phyloP scores from a whole-genome alignment of 1,284 basidiomycete species.

The Wallemia mellicola region DNA sequence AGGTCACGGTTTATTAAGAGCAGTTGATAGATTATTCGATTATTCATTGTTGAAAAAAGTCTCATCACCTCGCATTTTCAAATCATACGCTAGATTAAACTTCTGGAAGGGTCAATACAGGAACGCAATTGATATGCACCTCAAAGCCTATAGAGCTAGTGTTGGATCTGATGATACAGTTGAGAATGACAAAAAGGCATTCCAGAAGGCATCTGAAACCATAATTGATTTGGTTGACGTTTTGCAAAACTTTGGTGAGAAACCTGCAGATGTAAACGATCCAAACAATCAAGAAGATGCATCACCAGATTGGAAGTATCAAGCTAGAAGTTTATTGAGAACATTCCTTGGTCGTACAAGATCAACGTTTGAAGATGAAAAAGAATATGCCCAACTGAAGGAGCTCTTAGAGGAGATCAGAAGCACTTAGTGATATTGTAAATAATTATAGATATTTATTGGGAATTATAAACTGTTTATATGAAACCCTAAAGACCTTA shows the following conservation, averaged over 20 bases:
- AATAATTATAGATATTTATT: not conserved
- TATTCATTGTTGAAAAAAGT: slow-evolving; percentile 44
- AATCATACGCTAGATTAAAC: slow-evolving; percentile 45
- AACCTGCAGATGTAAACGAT: slow-evolving; percentile 19
- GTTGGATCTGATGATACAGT: slow-evolving; percentile 31
- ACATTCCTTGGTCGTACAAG: slow-evolving; percentile 46
- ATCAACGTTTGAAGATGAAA: slow-evolving; percentile 46
- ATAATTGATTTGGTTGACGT: slow-evolving; percentile 56
- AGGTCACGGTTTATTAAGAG: slow-evolving; percentile 29
- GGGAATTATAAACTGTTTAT: too few species aligned
- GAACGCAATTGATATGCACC: slow-evolving; percentile 43
- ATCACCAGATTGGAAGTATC: slow-evolving; percentile 38
- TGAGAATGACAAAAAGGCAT: slow-evolving; percentile 32
- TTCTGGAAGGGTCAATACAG: slow-evolving; percentile 32
- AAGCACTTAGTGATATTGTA: slow-evolving; percentile 4
- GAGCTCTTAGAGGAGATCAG: slow-evolving; percentile 21
- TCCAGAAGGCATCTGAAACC: slow-evolving; percentile 40
- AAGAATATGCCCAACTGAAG: slow-evolving; percentile 42
- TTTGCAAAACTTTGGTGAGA: slow-evolving; percentile 48
- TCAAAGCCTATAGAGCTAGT: slow-evolving; percentile 50
- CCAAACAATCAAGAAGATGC: slow-evolving; percentile 6
- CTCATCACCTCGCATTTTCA: slow-evolving; percentile 41
- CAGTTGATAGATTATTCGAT: slow-evolving; percentile 40
- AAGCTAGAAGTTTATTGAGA: slow-evolving; percentile 59
- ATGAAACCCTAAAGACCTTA: too few species aligned